These are phyloP conservation scores for Picochlorum sp. DNA, from an alignment of 139 green algal genomes.

Conservation along the genomic window DNA sequence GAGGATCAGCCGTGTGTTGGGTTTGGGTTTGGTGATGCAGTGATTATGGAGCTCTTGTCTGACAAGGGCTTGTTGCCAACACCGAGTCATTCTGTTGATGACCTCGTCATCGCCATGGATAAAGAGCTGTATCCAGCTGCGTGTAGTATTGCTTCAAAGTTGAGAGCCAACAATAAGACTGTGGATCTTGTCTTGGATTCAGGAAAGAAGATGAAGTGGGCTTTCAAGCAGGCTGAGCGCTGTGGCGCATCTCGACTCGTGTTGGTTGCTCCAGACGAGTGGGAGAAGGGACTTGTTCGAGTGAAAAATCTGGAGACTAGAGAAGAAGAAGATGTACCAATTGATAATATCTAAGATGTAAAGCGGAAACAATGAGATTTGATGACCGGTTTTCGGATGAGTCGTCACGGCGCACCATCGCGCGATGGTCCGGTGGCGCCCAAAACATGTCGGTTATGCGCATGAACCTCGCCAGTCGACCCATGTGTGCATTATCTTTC, in stretches of 20 bases:
- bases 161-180: slow-evolving; percentile 54
- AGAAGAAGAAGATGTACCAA: slow-evolving; percentile 65
- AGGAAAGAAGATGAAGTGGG: slow-evolving; percentile 84
- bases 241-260: slow-evolving; percentile 57
- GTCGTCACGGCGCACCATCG: too few relatives aligned
- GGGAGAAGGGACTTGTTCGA: slow-evolving; percentile 58
- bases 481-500: too few relatives aligned
- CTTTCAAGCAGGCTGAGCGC: slow-evolving; percentile 66
- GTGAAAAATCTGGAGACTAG: slow-evolving; percentile 71
- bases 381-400: too few relatives aligned
- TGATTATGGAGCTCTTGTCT: slow-evolving; percentile 96
- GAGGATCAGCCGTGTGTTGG: slow-evolving; percentile 69
- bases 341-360: slow-evolving; percentile 43
- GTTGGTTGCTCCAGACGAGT: slow-evolving; percentile 76
- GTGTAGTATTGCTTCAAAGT: slow-evolving; percentile 45
- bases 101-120: slow-evolving; percentile 74
- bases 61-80: slow-evolving; percentile 67
- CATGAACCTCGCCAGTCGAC: too few relatives aligned
- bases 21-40: slow-evolving; percentile 94
- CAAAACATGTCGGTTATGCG: too few relatives aligned
- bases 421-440: too few relatives aligned
- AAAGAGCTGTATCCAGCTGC: slow-evolving; percentile 48
- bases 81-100: slow-evolving; percentile 61
- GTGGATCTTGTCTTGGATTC: slow-evolving; percentile 91
- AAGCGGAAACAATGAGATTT: background rate